These are phyloP conservation scores for Zygoascus hellenicus DNA, from an alignment of 1,139 yeast species.

Conservation along the genomic window DNA sequence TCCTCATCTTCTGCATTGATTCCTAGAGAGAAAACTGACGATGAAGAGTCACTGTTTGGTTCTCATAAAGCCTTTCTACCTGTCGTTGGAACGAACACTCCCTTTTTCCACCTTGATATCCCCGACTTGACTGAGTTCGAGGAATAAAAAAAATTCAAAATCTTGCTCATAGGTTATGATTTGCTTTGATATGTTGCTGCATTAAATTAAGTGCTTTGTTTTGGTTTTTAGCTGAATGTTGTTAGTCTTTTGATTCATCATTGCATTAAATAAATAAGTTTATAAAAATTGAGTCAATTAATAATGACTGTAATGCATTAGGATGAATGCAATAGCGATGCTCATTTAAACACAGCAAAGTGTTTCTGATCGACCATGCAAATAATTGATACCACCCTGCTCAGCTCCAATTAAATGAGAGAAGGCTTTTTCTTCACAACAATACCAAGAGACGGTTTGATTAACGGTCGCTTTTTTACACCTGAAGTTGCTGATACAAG, in stretches of 20 bases:
- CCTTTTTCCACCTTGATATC: slow-evolving; percentile 82
- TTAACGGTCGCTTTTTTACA: neutral
- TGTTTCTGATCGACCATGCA: too few relatives aligned
- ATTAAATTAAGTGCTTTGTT: slow-evolving; percentile 3
- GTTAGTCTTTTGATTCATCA: too few relatives aligned
- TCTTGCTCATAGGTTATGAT: neutral
- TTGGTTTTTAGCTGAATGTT: neutral
- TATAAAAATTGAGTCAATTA: neutral
- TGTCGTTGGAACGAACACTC: slow-evolving; percentile 66
- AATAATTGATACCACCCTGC: too few relatives aligned
- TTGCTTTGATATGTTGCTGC: neutral
- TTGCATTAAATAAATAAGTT: neutral
- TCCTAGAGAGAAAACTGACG: slow-evolving; percentile 17
- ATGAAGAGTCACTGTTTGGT: slow-evolving; percentile 23
- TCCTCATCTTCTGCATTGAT: slow-evolving; percentile 20
- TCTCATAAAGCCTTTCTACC: slow-evolving; percentile 39
- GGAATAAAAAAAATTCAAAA: neutral
- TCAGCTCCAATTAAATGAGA: neutral
- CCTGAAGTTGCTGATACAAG: neutral
- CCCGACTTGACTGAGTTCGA: slow-evolving; percentile 43
- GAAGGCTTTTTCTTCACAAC: slow-evolving; percentile 17
- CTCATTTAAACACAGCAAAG: too few relatives aligned
- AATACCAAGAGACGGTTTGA: slow-evolving; percentile 15
- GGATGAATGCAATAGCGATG: too few relatives aligned
- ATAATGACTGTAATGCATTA: too few relatives aligned